A percentile compares a stretch with the other conserved stretches of the same genome.
Conservation (phyloP, 1,284 basidiomycete genomes). For the Ceratobasidium sp. region DNA sequence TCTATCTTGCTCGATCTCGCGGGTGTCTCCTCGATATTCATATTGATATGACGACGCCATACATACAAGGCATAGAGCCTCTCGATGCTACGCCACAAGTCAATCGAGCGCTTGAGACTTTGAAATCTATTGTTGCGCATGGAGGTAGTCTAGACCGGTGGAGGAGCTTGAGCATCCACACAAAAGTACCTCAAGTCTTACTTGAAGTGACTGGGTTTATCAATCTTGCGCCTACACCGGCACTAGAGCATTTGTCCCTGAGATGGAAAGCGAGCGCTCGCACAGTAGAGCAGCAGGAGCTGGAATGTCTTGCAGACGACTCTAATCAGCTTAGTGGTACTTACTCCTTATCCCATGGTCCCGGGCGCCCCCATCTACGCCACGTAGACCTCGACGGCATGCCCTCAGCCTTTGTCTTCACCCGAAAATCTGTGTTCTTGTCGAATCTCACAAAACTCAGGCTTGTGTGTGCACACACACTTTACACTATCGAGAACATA, state of each 20-base stretch:
- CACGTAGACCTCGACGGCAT: not conserved
- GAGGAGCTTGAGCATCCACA: slow-evolving; percentile 3
- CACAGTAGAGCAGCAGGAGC: not conserved
- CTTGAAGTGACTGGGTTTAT: not conserved
- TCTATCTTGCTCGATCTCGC: slow-evolving; percentile 28
- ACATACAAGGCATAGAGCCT: not conserved
- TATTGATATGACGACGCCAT: slow-evolving; percentile 20
- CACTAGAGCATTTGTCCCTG: not conserved
- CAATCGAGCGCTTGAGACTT: not conserved
- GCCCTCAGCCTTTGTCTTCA: slow-evolving; percentile 9
- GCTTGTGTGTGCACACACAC: not conserved
- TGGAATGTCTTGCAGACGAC: not conserved
- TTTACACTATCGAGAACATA: not conserved
- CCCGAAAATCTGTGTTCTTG: not conserved
- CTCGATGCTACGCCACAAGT: not conserved
- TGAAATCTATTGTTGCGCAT: not conserved
- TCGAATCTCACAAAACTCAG: slow-evolving; percentile 14
- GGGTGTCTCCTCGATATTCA: slow-evolving; percentile 17
- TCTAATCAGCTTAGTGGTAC: not conserved
- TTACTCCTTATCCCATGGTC: not conserved
- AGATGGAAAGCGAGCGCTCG: not conserved
- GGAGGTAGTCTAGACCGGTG: not conserved
- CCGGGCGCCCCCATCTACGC: slow-evolving; percentile 12
- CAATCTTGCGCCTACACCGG: not conserved
- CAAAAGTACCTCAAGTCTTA: not conserved